These are phyloP conservation scores for Leucoagaricus sp. DNA, from an alignment of 1,284 basidiomycete genomes.

Conservation along the genomic window DNA sequence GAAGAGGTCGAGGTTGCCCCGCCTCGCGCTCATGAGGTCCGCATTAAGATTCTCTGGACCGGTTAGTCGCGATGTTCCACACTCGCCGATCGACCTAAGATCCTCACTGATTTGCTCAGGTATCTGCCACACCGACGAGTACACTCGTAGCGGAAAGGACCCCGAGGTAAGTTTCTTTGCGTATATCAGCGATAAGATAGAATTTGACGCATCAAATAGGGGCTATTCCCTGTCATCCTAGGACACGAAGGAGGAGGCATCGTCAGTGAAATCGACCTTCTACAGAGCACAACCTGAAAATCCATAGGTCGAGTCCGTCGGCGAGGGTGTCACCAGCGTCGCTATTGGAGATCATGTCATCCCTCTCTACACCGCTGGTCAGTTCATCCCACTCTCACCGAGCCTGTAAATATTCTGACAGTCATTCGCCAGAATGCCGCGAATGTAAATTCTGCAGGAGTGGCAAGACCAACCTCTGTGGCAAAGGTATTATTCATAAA, in stretches of 20 bases:
- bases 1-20: constrained; percentile 95
- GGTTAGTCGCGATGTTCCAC: constrained; percentile 45
- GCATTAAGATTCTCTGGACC: constrained; percentile 90
- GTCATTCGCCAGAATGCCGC: constrained; percentile 69
- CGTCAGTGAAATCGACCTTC: constrained; percentile 45
- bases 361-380: constrained; percentile 90
- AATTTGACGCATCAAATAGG: constrained; percentile 44
- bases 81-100: constrained; percentile 13
- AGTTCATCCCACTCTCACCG: constrained; percentile 19
- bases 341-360: constrained; percentile 87
- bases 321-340: constrained; percentile 90
- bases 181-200: constrained; percentile 11
- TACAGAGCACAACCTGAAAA: background rate
- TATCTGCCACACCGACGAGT: constrained; percentile 98
- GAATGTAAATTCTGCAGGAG: constrained; percentile 99
- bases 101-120: constrained; percentile 44
- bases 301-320: constrained; percentile 87
- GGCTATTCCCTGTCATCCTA: constrained; percentile 93
- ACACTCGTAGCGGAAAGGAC: constrained; percentile 95
- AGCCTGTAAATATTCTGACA: constrained; percentile 5
- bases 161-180: constrained; percentile 65
- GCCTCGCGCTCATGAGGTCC: constrained; percentile 88
- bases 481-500: constrained; percentile 62
- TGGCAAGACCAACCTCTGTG: constrained; percentile 97
- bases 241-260: constrained; percentile 90